These are phyloP conservation scores for Oryza nivara DNA, from an alignment of 176 grass and related monocot species.

Conservation along the genomic window DNA sequence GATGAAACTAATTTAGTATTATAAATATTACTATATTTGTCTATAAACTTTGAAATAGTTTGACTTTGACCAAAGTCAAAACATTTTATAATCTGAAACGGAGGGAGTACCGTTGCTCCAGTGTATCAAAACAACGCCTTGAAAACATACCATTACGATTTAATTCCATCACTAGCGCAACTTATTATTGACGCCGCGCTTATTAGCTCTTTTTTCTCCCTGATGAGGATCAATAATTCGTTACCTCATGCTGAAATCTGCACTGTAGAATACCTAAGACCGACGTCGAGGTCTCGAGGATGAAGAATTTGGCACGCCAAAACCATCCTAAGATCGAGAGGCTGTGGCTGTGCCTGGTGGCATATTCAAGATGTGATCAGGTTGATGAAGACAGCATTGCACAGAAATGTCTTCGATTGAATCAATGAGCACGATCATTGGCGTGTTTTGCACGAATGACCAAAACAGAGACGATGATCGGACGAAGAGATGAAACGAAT, in stretches of 20 bases:
- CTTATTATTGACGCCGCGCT: not conserved
- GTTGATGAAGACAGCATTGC: too few relatives aligned
- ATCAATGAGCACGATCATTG: too few relatives aligned
- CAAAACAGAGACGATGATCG: too few relatives aligned
- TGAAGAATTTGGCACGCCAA: not conserved
- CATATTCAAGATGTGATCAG: not conserved
- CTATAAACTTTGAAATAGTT: too few relatives aligned
- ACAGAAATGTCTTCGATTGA: too few relatives aligned
- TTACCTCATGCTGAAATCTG: not conserved
- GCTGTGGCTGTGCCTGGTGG: not conserved
- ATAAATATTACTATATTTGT: too few relatives aligned
- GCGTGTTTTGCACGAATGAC: too few relatives aligned
- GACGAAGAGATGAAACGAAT: too few relatives aligned
- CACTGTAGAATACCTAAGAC: not conserved
- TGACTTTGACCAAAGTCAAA: too few relatives aligned
- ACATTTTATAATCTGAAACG: too few relatives aligned
- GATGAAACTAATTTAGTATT: too few relatives aligned
- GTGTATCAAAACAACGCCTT: not conserved
- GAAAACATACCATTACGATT: not conserved
- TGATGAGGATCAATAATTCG: not conserved
- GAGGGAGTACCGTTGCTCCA: not conserved
- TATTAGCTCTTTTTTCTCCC: too few relatives aligned
- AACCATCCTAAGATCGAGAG: not conserved
- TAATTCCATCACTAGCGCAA: not conserved
- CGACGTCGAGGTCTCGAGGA: not conserved